Base-by-base conservation (phyloP, 371 early-diverging fungal species). In the Funneliformis caledonium region DNA sequence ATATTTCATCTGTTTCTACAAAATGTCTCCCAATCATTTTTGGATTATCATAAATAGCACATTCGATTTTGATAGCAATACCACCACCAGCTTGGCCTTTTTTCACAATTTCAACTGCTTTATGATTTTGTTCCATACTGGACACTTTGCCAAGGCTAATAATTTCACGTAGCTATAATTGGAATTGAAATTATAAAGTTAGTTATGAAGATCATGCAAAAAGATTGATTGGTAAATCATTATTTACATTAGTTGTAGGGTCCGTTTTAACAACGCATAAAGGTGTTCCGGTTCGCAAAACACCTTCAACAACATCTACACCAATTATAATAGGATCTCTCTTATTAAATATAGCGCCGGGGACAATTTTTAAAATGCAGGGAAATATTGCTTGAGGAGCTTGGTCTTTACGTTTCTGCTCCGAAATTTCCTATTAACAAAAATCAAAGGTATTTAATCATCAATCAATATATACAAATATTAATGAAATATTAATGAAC, bases 261-360 rank as follows among this genome's bases (percentile, higher is more conserved):
- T 95, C 94, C n/a, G 92, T 85, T 75, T 92, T 91, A 42, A 97
- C 90, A 5, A 99, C 98, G 87, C 97, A 98, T 62, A 99, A 84
- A 0, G 99, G 99, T 1, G 99, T 99, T 50, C 97, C 97, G 22
- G 95, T 80, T 80, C 96, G 93, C 82, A 99, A 89, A 61, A 91
- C 87, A 37, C 99, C 99, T 85, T 98, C 97, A 10, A 94, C 80
- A 19, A 99, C 97, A 85, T 99, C 98, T 16, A 98, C 97, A 83
- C 99, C 99, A 81, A 99, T 89, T 80, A 99, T 92, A 80, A 99
- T 95, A 37, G 99, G 99, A 69, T 96, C 94, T 82, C 98, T 92
- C 89, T 97, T 97, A 87, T 96, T 99, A 89, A 99, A 97, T 60
- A 99, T 93, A 72, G 96, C 96, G 37, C 96, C 96, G 9, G 96